A percentile compares a stretch with the other conserved stretches of the same genome.
phyloP scores from a whole-genome alignment of 2,329 filamentous ascomycete species.

The Trichoderma harzianum region DNA sequence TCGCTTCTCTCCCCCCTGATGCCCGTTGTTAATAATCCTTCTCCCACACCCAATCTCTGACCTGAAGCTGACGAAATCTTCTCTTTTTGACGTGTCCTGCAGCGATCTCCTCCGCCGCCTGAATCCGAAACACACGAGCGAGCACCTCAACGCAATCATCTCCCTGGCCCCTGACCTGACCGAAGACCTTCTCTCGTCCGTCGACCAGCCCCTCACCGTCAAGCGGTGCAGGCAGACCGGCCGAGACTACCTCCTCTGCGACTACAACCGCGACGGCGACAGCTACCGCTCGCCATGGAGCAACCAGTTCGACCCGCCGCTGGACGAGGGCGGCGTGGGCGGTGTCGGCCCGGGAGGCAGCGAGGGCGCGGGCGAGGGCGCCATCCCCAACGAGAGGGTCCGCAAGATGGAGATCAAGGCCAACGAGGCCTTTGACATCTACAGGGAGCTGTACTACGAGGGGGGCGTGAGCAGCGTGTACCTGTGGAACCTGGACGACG shows the following conservation, averaged over 20 bases:
- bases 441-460: constrained; percentile 95
- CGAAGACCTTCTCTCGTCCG: constrained; percentile 95
- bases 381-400: constrained; percentile 84
- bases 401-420: constrained; percentile 90
- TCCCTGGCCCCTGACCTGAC: constrained; percentile 84
- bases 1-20: background rate
- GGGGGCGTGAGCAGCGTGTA: constrained; percentile 95
- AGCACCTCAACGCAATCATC: constrained; percentile 87
- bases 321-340: constrained; percentile 60
- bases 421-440: constrained; percentile 96
- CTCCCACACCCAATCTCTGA: background rate
- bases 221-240: constrained; percentile 83
- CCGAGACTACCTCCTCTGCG: constrained; percentile 95
- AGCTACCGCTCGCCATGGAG: constrained; percentile 98
- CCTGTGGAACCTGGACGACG: constrained; percentile 97
- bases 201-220: constrained; percentile 89
- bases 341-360: constrained; percentile 52
- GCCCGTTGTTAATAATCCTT: background rate
- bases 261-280: constrained; percentile 99
- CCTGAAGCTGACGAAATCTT: background rate
- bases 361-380: constrained; percentile 69
- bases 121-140: constrained; percentile 86
- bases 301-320: constrained; percentile 93
- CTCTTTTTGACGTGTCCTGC: background rate
- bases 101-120: constrained; percentile 98